phyloP scores from a whole-genome alignment of 2,329 filamentous ascomycete genomes.

The Colletotrichum musae region DNA sequence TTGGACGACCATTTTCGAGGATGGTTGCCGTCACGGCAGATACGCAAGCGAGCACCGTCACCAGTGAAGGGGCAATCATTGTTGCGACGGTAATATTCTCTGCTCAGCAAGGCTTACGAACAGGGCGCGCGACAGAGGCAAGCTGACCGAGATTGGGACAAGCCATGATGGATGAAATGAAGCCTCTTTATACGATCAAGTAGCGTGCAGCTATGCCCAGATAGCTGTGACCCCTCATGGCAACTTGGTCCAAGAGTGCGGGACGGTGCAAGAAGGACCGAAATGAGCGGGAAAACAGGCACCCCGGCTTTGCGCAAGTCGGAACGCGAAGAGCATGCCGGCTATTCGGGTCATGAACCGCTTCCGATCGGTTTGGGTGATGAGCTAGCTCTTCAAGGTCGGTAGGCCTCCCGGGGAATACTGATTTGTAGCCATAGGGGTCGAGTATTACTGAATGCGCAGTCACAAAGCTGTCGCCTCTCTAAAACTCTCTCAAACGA shows the following conservation, averaged over 20 bases:
- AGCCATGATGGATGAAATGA: not conserved
- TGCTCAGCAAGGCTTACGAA: not conserved
- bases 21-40: conserved; percentile 49
- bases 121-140: not conserved
- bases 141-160: not conserved
- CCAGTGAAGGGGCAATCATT: conserved; percentile 20
- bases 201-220: not conserved
- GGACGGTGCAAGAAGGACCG: conserved; percentile 33
- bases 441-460: too few relatives aligned
- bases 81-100: not conserved
- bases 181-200: conserved; percentile 8
- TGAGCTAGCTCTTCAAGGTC: too few relatives aligned
- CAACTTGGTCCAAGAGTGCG: not conserved
- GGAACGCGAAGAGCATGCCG: conserved; percentile 8
- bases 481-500: too few relatives aligned
- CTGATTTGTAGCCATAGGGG: too few relatives aligned
- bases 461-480: too few relatives aligned
- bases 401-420: too few relatives aligned
- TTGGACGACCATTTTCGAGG: conserved; percentile 58
- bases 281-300: conserved; percentile 27
- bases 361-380: not conserved
- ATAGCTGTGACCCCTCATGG: conserved; percentile 29
- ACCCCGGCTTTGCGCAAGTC: not conserved
- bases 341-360: conserved; percentile 26
- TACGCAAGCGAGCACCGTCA: conserved; percentile 43